Percentiles rank a stretch among this genome's conserved stretches.
These are phyloP conservation scores for Exidia glandulosa DNA, from an alignment of 768 basidiomycete species.

Conservation along the genomic window DNA sequence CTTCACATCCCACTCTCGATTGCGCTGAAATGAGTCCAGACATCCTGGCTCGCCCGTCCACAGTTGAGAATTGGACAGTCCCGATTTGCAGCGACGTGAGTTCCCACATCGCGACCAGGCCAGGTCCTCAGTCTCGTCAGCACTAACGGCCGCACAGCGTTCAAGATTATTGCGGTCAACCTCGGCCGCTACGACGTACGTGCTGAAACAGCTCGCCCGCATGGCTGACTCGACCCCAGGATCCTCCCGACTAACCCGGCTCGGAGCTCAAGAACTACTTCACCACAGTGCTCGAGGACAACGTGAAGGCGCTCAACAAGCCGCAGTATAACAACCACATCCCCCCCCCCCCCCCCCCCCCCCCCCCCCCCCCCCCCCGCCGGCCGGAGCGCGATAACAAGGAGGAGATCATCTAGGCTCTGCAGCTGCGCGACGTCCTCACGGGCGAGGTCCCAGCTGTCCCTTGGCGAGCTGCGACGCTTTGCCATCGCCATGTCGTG, in stretches of 20 bases:
- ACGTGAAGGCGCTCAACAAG: constrained; percentile 96
- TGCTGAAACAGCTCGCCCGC: too few relatives aligned
- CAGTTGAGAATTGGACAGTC: too few relatives aligned
- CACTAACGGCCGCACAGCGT: constrained; percentile 95
- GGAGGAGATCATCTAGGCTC: constrained; percentile 68
- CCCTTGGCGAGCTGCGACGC: constrained; percentile 93
- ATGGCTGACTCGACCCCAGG: constrained; percentile 98
- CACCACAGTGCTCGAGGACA: constrained; percentile 98
- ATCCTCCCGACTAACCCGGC: constrained; percentile 96
- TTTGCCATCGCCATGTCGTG: constrained; percentile 98
- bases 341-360: constrained; percentile 80
- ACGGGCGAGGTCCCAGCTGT: constrained; percentile 84
- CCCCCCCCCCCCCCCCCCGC: constrained; percentile 77
- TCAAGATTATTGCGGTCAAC: constrained; percentile 94
- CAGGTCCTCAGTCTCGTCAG: constrained; percentile 99
- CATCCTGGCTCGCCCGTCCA: constrained; percentile 91
- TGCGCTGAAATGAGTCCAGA: constrained; percentile 99
- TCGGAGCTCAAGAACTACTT: constrained; percentile 99
- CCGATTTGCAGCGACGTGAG: too few relatives aligned
- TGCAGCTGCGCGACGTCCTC: constrained; percentile 81
- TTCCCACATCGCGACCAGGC: constrained; percentile 93
- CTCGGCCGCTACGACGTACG: constrained; percentile 94
- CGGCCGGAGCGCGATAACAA: constrained; percentile 88
- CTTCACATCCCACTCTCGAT: too few relatives aligned
- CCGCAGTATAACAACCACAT: constrained; percentile 99